Conservation (phyloP, 257 asterid species). For the Capsicum rhomboideum region DNA sequence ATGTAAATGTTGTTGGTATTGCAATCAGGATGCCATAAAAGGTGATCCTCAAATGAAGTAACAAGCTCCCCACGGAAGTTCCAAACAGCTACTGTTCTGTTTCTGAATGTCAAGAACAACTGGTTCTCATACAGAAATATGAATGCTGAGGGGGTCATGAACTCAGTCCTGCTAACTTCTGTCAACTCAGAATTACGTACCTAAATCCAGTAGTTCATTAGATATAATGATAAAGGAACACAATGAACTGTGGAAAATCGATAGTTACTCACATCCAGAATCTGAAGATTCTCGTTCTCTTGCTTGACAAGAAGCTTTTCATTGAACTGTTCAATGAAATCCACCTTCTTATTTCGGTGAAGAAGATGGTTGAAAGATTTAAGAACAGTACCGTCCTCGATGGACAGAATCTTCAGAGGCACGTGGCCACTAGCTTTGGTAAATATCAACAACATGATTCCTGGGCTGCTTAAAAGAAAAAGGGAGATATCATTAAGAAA, state of each 20-base stretch:
- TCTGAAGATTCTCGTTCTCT: slow-evolving; percentile 96
- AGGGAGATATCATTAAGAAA: not conserved
- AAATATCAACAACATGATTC: slow-evolving; percentile 85
- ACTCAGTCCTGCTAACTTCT: slow-evolving; percentile 90
- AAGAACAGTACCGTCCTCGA: slow-evolving; percentile 95
- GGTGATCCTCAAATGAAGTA: slow-evolving; percentile 95
- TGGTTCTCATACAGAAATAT: slow-evolving; percentile 96
- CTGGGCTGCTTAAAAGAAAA: slow-evolving; percentile 58
- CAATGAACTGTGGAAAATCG: not conserved
- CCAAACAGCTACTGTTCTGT: slow-evolving; percentile 97
- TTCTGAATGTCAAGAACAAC: slow-evolving; percentile 87
- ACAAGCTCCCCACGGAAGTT: slow-evolving; percentile 99
- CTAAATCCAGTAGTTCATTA: slow-evolving; percentile 33
- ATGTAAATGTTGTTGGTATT: slow-evolving; percentile 96
- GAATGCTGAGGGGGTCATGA: slow-evolving; percentile 99
- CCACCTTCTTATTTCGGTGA: slow-evolving; percentile 90
- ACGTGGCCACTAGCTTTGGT: slow-evolving; percentile 64
- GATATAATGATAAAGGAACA: not conserved
- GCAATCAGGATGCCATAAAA: slow-evolving; percentile 98
- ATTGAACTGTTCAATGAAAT: slow-evolving; percentile 93
- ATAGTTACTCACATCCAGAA: slow-evolving; percentile 65
- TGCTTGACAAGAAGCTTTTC: slow-evolving; percentile 99
- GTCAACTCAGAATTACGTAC: slow-evolving; percentile 85
- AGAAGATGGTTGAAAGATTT: slow-evolving; percentile 88
- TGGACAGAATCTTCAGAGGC: slow-evolving; percentile 83